A percentile compares a stretch with the other conserved stretches of the same genome.
phyloP scores from a whole-genome alignment of 768 basidiomycete genomes.

The Crassisporium funariophilum region DNA sequence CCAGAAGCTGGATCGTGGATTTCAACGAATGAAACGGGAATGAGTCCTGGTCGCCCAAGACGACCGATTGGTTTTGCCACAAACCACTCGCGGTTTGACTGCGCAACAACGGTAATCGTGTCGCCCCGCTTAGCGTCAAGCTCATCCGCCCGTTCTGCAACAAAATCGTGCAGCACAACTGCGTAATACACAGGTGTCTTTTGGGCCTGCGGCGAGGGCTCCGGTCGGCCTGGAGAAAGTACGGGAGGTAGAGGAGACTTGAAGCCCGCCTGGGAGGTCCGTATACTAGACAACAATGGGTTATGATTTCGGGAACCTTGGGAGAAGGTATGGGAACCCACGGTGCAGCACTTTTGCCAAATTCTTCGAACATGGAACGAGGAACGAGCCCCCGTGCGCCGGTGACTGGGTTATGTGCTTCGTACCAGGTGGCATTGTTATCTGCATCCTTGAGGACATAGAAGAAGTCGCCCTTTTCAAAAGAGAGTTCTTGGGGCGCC shows the following conservation, averaged over 20 bases:
- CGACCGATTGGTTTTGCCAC: conserved; percentile 97
- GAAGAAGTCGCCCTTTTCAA: conserved; percentile 96
- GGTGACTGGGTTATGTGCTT: conserved; percentile 92
- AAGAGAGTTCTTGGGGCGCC: conserved; percentile 84
- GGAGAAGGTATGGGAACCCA: conserved; percentile 37
- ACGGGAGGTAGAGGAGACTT: conserved; percentile 15
- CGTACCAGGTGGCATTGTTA: conserved; percentile 70
- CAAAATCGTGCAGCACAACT: conserved; percentile 92
- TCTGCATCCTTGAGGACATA: conserved; percentile 84
- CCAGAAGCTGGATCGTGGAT: conserved; percentile 92
- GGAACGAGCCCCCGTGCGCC: conserved; percentile 93
- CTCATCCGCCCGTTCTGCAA: conserved; percentile 95
- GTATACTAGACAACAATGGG: conserved; percentile 33
- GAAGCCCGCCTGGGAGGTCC: conserved; percentile 43
- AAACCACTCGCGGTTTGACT: conserved; percentile 99
- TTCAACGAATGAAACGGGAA: conserved; percentile 96
- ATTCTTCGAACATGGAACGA: conserved; percentile 85
- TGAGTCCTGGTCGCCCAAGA: conserved; percentile 93
- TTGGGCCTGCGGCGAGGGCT: conserved; percentile 28
- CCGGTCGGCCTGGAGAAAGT: conserved; percentile 23
- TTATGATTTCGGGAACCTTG: conserved; percentile 13
- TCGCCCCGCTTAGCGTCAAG: conserved; percentile 94
- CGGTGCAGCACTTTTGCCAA: conserved; percentile 71
- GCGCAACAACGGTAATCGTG: conserved; percentile 94
- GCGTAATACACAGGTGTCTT: conserved; percentile 84